A percentile compares a stretch with the other conserved stretches of the same genome.
Evolutionary conservation across 805 yeast genomes (phyloP).

Genomic region (Metahyphopichia silvanorum): DNA sequence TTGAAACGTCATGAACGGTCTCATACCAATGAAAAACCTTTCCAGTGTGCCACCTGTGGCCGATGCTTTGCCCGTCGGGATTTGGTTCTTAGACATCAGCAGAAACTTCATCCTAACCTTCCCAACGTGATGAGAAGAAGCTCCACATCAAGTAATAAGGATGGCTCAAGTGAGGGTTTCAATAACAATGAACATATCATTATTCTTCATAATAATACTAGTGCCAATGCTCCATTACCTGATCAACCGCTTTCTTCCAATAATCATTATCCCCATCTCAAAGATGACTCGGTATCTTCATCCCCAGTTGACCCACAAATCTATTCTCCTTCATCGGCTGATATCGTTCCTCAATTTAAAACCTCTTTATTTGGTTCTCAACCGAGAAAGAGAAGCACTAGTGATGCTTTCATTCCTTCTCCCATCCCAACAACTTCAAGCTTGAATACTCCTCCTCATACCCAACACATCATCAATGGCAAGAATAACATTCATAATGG

Average conservation of each 20-base stretch:
- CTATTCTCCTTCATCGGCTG: not conserved
- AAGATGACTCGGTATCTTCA: not conserved
- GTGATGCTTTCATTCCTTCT: conserved; percentile 18
- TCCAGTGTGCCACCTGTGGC: conserved; percentile 94
- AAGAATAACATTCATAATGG: conserved; percentile 1
- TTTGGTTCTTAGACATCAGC: conserved; percentile 88
- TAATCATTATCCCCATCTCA: not conserved
- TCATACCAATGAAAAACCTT: conserved; percentile 95
- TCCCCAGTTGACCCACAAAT: not conserved
- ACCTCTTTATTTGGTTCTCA: conserved; percentile 11
- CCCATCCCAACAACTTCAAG: conserved; percentile 22
- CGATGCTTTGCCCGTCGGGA: conserved; percentile 92
- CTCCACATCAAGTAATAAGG: conserved; percentile 12
- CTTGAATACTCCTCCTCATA: conserved; percentile 22
- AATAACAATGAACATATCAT: conserved; percentile 49
- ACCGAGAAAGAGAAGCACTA: conserved; percentile 4
- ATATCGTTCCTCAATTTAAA: conserved; percentile 9
- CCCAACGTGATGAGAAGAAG: conserved; percentile 37
- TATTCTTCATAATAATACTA: conserved; percentile 49
- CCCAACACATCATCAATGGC: not conserved
- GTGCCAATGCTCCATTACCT: conserved; percentile 48
- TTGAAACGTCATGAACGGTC: conserved; percentile 90
- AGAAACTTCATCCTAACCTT: conserved; percentile 71
- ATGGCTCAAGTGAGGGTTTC: too few species aligned
- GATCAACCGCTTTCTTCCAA: not conserved